These are phyloP conservation scores for Stipa capillata DNA, from an alignment of 176 grass and related monocot species.

Conservation along the genomic window DNA sequence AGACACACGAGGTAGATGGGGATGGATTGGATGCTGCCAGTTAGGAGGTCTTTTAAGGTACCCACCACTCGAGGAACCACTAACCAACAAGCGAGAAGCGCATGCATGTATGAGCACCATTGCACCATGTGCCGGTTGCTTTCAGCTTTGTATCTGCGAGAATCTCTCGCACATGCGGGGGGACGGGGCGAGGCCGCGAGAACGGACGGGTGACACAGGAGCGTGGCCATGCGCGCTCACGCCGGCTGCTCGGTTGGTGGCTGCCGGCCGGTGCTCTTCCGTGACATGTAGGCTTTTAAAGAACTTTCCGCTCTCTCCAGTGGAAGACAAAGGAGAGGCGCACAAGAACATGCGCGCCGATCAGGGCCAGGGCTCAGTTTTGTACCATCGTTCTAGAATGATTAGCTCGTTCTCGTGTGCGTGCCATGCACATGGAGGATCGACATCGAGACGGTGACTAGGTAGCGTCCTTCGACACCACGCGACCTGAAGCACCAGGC, in stretches of 20 bases:
- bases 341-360: background rate
- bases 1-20: background rate
- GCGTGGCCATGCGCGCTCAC: background rate
- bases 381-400: background rate
- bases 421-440: slow-evolving; percentile 11
- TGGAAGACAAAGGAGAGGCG: background rate
- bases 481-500: too few relatives aligned
- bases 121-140: slow-evolving; percentile 25
- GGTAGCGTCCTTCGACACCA: background rate
- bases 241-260: slow-evolving; percentile 1
- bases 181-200: too few relatives aligned
- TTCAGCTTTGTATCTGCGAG: background rate
- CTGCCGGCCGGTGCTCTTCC: background rate
- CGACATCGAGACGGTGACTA: slow-evolving; percentile 8
- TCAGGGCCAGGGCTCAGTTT: background rate
- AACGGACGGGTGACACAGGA: background rate
- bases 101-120: too few relatives aligned
- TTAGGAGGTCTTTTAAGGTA: too few relatives aligned
- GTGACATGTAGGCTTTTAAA: slow-evolving; percentile 7
- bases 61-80: too few relatives aligned
- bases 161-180: slow-evolving; percentile 38
- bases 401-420: background rate
- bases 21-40: slow-evolving; percentile 19
- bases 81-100: too few relatives aligned
- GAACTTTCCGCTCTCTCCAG: too few relatives aligned